These are phyloP conservation scores for Rhodocollybia butyracea DNA, from an alignment of 768 basidiomycete species.

Conservation along the genomic window DNA sequence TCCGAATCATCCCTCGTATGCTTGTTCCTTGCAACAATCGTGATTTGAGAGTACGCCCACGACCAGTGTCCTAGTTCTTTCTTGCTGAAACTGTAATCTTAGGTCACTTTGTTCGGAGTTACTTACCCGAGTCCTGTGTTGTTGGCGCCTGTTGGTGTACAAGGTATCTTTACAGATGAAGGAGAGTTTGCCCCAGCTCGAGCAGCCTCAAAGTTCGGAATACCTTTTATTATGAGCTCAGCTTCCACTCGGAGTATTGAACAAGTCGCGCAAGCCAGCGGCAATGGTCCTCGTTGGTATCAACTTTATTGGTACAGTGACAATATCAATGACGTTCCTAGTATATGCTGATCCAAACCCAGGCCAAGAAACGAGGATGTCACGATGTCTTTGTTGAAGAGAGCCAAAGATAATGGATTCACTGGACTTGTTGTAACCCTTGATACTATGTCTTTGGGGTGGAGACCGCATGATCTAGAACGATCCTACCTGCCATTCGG, in stretches of 20 bases:
- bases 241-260: slow-evolving; percentile 73
- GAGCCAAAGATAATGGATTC: slow-evolving; percentile 66
- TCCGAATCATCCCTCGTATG: slow-evolving; percentile 81
- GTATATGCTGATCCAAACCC: not conserved
- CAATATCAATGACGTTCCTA: not conserved
- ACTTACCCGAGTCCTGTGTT: slow-evolving; percentile 60
- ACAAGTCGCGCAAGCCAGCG: slow-evolving; percentile 72
- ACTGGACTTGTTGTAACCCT: slow-evolving; percentile 74
- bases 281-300: slow-evolving; percentile 69
- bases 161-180: slow-evolving; percentile 67
- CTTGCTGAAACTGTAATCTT: not conserved
- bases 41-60: slow-evolving; percentile 49
- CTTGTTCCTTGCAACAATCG: slow-evolving; percentile 57
- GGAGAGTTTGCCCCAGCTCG: slow-evolving; percentile 70
- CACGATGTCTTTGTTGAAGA: slow-evolving; percentile 59
- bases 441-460: slow-evolving; percentile 71
- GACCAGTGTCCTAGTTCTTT: not conserved
- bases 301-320: slow-evolving; percentile 69
- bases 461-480: slow-evolving; percentile 74
- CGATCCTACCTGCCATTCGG: slow-evolving; percentile 62
- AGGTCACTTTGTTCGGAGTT: slow-evolving; percentile 73
- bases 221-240: slow-evolving; percentile 76
- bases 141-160: slow-evolving; percentile 76
- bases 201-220: slow-evolving; percentile 56
- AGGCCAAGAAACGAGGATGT: slow-evolving; percentile 65